Base-by-base conservation (phyloP, 495 filamentous ascomycete species). In the Hyaloscypha bicolor region DNA sequence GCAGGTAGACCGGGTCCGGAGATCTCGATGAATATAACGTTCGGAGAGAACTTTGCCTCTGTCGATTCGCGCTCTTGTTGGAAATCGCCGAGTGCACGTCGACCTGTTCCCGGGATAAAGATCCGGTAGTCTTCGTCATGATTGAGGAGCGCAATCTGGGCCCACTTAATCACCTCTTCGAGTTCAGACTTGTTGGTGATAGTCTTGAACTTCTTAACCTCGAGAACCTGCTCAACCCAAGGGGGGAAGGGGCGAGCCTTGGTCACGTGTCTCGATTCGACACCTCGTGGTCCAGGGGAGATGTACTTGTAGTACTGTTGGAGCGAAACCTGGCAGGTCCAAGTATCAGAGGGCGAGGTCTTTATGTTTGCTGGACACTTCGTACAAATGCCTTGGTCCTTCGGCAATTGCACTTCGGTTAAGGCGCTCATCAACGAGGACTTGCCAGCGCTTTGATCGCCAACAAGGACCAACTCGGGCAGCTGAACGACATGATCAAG, bases 361-460 rank as follows among this genome's bases (percentile, higher is more conserved):
- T 88, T 89, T 62, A 96, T 93, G 63, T 93, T 88, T 55, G 93
- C 79, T 0, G 92, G 91, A 64, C 91, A 94, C 0, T 90, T 76
- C 0, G 93, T 96, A 71, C 93, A 95, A 6, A 68, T 72, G 0
- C 87, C 90, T 0, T 82, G 80, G 64, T 81, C 84, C 3, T 90
- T 80, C 0, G 93, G 93, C 0, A 94, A 84, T 60, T 86, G 87
- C 58, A 96, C 89, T n/a, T 88, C 90, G 2, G 89, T 88, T 39
- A 95, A 87, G 0, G 88, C 90, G 33, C 93, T 91, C 75, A 96
- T 92, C 0, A 96, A 76, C 3, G 89, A 93, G 4, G 85, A 89
- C 69, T 96, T 96, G 0, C 93, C 93, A 0, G 92, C 87, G 3
- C 85, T 88, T 67, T 96, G 93, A 63, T 95, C 92, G 1, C 93